phyloP scores from a whole-genome alignment of 1,139 yeast species.

The Pichia sp. region DNA sequence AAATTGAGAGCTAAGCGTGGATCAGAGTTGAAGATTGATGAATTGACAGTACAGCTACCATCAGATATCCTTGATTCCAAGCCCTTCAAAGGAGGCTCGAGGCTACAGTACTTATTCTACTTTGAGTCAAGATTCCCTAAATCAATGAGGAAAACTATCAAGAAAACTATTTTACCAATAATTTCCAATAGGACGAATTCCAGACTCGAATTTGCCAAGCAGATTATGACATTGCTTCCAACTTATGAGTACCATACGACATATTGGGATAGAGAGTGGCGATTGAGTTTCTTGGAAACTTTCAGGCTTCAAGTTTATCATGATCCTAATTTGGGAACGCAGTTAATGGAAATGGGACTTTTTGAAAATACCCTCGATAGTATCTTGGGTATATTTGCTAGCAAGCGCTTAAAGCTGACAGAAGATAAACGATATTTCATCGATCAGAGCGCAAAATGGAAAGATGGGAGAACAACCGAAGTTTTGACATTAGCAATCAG shows the following conservation, averaged over 20 bases:
- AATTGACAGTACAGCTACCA: neutral
- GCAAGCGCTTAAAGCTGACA: slow-evolving; percentile 4
- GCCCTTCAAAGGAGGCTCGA: slow-evolving; percentile 11
- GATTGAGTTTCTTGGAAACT: slow-evolving; percentile 44
- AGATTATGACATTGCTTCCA: slow-evolving; percentile 50
- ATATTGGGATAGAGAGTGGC: slow-evolving; percentile 58
- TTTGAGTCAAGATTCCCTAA: slow-evolving; percentile 55
- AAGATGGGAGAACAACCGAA: slow-evolving; percentile 7
- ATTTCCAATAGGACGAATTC: slow-evolving; percentile 40
- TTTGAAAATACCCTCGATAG: slow-evolving; percentile 35
- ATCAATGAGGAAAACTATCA: slow-evolving; percentile 38
- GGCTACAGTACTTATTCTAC: slow-evolving; percentile 26
- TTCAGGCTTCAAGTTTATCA: slow-evolving; percentile 49
- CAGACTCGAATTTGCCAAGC: slow-evolving; percentile 44
- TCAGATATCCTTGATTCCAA: neutral
- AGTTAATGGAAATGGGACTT: slow-evolving; percentile 33
- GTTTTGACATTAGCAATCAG: slow-evolving; percentile 10
- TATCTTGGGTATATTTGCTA: slow-evolving; percentile 12
- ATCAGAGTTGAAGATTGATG: neutral
- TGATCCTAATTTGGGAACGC: slow-evolving; percentile 27
- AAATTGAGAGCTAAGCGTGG: neutral
- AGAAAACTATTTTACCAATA: slow-evolving; percentile 44
- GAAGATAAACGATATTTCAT: slow-evolving; percentile 6
- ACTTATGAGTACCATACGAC: slow-evolving; percentile 41
- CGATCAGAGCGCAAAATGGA: slow-evolving; percentile 1